Percentiles rank a stretch among this genome's conserved stretches.
Conservation (phyloP, 768 basidiomycete genomes). For the Hirschioporus abietinus region DNA sequence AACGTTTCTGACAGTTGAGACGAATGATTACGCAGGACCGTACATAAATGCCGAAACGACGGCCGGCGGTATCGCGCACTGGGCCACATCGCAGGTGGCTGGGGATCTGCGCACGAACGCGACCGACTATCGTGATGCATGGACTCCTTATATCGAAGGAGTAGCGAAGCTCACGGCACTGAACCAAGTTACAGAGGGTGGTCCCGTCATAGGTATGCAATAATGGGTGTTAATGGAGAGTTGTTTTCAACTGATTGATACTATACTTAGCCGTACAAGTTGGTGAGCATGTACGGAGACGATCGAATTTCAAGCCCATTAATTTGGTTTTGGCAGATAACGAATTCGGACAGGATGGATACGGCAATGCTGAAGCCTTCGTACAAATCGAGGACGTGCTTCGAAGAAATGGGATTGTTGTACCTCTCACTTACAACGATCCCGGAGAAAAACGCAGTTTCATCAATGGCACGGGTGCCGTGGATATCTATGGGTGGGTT, state of each 20-base stretch:
- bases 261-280: slow-evolving; percentile 44
- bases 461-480: slow-evolving; percentile 72
- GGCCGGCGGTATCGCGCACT: slow-evolving; percentile 67
- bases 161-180: slow-evolving; percentile 55
- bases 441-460: slow-evolving; percentile 53
- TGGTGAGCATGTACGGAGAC: slow-evolving; percentile 26
- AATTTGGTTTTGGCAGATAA: background rate
- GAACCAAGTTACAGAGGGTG: slow-evolving; percentile 66
- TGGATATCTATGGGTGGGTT: slow-evolving; percentile 66
- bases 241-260: background rate
- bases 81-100: slow-evolving; percentile 64
- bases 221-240: background rate
- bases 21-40: slow-evolving; percentile 17
- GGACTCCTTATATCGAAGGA: slow-evolving; percentile 66
- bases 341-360: background rate
- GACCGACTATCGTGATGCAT: slow-evolving; percentile 62
- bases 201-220: slow-evolving; percentile 64
- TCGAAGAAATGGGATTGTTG: slow-evolving; percentile 49
- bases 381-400: slow-evolving; percentile 53
- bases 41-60: slow-evolving; percentile 81
- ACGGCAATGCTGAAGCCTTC: slow-evolving; percentile 38
- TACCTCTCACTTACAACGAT: slow-evolving; percentile 75
- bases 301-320: background rate
- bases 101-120: slow-evolving; percentile 68
- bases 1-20: background rate